phyloP scores from a whole-genome alignment of 768 basidiomycete genomes.

The Mycena vitilis region DNA sequence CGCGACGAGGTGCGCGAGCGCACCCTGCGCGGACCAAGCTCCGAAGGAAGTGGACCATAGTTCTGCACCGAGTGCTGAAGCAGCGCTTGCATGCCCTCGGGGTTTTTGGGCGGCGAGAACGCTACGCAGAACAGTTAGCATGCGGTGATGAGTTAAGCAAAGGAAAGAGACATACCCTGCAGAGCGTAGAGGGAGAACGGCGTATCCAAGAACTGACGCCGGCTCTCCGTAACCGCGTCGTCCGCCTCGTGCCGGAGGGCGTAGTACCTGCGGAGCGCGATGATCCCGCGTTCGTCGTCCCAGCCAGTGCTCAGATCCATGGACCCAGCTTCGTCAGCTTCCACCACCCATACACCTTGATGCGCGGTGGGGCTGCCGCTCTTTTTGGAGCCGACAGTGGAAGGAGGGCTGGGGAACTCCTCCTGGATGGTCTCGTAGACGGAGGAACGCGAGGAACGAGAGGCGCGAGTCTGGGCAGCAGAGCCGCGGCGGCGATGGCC shows the following conservation, averaged over 20 bases:
- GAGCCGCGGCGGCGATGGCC: conserved; percentile 81
- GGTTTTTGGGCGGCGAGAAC: conserved; percentile 76
- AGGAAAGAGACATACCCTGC: conserved; percentile 66
- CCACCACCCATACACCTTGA: conserved; percentile 63
- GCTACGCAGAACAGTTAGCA: conserved; percentile 51
- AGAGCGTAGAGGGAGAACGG: conserved; percentile 78
- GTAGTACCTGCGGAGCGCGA: conserved; percentile 73
- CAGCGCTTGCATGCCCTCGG: conserved; percentile 76
- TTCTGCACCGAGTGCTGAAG: conserved; percentile 78
- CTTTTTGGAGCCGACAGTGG: conserved; percentile 49
- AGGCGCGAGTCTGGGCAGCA: conserved; percentile 60
- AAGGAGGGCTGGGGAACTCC: conserved; percentile 58
- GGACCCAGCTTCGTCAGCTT: no score
- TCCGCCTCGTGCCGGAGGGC: conserved; percentile 77
- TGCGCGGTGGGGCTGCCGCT: conserved; percentile 50
- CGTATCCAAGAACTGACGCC: conserved; percentile 74
- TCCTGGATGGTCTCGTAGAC: conserved; percentile 87
- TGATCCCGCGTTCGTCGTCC: conserved; percentile 78
- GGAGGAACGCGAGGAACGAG: conserved; percentile 73
- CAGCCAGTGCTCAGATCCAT: conserved; percentile 63
- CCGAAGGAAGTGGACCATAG: conserved; percentile 79
- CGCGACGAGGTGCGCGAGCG: conserved; percentile 79
- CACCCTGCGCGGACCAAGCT: conserved; percentile 69
- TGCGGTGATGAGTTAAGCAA: conserved; percentile 22
- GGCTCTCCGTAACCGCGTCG: conserved; percentile 73